These are phyloP conservation scores for Penicillium nucicola DNA, from an alignment of 495 filamentous ascomycete species.

Conservation along the genomic window DNA sequence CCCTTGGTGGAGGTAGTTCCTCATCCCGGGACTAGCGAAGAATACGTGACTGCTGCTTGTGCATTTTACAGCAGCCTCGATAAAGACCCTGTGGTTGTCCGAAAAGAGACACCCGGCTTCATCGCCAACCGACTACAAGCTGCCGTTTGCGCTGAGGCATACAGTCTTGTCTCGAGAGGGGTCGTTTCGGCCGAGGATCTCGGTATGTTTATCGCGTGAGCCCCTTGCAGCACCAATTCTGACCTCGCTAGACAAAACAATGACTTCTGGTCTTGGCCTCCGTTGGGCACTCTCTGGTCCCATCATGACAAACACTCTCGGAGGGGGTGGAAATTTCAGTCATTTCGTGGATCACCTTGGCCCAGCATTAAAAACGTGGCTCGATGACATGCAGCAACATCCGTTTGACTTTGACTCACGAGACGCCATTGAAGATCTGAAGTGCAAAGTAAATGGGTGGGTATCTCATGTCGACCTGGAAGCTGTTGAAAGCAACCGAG, in stretches of 20 bases:
- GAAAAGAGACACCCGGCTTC: slow-evolving; percentile 44
- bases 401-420: slow-evolving; percentile 2
- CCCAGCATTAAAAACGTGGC: slow-evolving; percentile 11
- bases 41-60: slow-evolving; percentile 14
- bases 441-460: neutral
- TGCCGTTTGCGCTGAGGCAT: slow-evolving; percentile 31
- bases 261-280: slow-evolving; percentile 39
- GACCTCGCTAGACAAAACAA: slow-evolving; percentile 17
- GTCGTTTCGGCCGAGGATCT: slow-evolving; percentile 33
- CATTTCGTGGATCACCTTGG: slow-evolving; percentile 19
- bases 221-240: neutral
- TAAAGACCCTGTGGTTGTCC: slow-evolving; percentile 42
- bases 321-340: slow-evolving; percentile 34
- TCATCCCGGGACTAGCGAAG: slow-evolving; percentile 9
- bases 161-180: slow-evolving; percentile 31
- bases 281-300: slow-evolving; percentile 49
- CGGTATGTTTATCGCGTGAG: slow-evolving; percentile 5
- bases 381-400: slow-evolving; percentile 14
- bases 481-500: neutral
- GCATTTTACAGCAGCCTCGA: slow-evolving; percentile 41
- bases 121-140: slow-evolving; percentile 36
- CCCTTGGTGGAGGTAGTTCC: slow-evolving; percentile 54
- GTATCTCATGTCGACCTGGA: slow-evolving; percentile 1
- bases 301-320: slow-evolving; percentile 48
- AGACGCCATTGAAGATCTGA: neutral